These are phyloP conservation scores for Schoenoplectus triqueter DNA, from an alignment of 202 grass and related monocot species.

Conservation along the genomic window DNA sequence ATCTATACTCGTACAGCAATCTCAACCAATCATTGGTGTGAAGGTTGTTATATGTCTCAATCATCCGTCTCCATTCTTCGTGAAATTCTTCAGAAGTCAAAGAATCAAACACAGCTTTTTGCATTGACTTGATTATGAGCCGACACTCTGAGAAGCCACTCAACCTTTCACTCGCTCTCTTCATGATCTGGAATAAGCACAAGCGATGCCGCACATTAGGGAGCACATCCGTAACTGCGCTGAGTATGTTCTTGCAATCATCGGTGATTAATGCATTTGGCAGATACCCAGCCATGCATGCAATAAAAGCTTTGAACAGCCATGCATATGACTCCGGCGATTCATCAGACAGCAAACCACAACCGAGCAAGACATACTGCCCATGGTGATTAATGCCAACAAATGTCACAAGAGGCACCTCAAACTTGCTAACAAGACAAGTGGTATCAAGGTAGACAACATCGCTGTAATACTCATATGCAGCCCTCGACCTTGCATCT, in stretches of 20 bases:
- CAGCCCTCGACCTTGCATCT: conserved; percentile 81
- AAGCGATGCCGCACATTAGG: conserved; percentile 75
- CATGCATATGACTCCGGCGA: conserved; percentile 85
- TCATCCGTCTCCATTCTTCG: conserved; percentile 72
- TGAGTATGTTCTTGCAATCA: conserved; percentile 75
- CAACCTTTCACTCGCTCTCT: conserved; percentile 63
- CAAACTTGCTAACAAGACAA: conserved; percentile 72
- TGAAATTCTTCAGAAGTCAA: conserved; percentile 81
- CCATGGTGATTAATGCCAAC: conserved; percentile 93
- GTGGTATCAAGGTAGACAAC: conserved; percentile 77
- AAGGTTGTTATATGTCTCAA: conserved; percentile 67
- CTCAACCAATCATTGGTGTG: conserved; percentile 80
- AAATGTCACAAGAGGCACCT: conserved; percentile 89
- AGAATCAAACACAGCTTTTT: conserved; percentile 85
- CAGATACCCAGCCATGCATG: conserved; percentile 86
- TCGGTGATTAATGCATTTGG: conserved; percentile 82
- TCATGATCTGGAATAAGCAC: conserved; percentile 94
- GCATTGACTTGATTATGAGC: conserved; percentile 76
- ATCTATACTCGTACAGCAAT: conserved; percentile 75
- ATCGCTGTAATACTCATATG: conserved; percentile 88
- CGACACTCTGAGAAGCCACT: conserved; percentile 72
- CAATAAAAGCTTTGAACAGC: conserved; percentile 91
- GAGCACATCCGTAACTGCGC: conserved; percentile 76
- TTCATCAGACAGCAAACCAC: conserved; percentile 77
- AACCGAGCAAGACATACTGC: conserved; percentile 77